Base-by-base conservation (phyloP, 148 eudicot genomes). In the Tetragonia tetragonoides region DNA sequence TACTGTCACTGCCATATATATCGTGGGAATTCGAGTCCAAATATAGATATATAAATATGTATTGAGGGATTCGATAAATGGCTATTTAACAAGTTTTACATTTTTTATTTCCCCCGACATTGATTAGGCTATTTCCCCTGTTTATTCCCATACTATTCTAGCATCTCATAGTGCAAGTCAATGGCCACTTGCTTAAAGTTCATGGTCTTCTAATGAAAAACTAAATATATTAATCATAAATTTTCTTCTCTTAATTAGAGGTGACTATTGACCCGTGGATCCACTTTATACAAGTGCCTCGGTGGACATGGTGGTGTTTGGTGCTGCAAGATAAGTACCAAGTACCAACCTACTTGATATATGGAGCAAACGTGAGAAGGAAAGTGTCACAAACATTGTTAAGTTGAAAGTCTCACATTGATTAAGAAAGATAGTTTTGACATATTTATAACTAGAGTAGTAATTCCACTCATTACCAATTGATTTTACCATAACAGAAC, bases 261-360 rank as follows among this genome's bases (percentile, higher is more conserved):
- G 3, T 57, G 61, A 57, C 20, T 57, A 57, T 57, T 57, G 53
- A 68, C 49, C 34, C 54, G 15, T 7, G 54, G 21, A 57, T 20
- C 61, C 21, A 2, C 16, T 67, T 68, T 37, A 5, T 40, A 46
- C 72, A 68, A 68, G 72, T 68, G 72, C 49, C 28, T 44, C n/a
- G n/a, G n/a, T n/a, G n/a, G n/a, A n/a, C n/a, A n/a, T 44, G 40
- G 72, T 68, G 72, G 54, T 42, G 53, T 68, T 68, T 42, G 71
- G 71, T 68, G 71, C 34, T 68, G 41, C 51, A 68, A 17, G 68
- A 38, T 53, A 11, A 11, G 18, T 53, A 8, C 4, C 47, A 44
- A 8, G 2, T 14, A 49, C 14, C 53, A 49, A 49, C 53, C 12
- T 49, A 49, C 53, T 6, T 6, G 12, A 2, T 49, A 49, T 12